Evolutionary conservation across 306 rosid species (phyloP).

Genomic region (Malus sylvestris): DNA sequence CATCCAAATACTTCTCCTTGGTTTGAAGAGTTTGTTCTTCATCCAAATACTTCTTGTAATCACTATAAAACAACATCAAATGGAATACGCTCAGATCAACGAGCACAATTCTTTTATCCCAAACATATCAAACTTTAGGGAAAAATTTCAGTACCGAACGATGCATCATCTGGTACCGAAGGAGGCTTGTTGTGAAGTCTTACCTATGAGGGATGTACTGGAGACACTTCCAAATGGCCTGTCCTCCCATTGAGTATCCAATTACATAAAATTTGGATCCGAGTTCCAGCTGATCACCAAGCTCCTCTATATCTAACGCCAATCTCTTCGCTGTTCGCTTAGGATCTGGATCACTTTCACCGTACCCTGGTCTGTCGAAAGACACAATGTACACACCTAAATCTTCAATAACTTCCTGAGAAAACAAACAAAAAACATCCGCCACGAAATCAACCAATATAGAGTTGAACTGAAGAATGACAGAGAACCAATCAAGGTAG

Average conservation of each 20-base stretch:
- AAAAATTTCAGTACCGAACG: neutral
- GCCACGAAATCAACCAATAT: neutral
- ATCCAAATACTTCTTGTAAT: too few relatives aligned
- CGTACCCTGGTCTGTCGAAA: constrained; percentile 29
- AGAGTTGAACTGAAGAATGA: too few relatives aligned
- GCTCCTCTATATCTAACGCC: constrained; percentile 30
- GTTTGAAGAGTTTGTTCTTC: too few relatives aligned
- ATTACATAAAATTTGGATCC: constrained; percentile 28
- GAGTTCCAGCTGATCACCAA: constrained; percentile 20
- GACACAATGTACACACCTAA: constrained; percentile 3
- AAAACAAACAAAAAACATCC: neutral
- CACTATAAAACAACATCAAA: too few relatives aligned
- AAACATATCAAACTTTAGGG: neutral
- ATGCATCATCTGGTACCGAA: too few relatives aligned
- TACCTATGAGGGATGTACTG: constrained; percentile 26
- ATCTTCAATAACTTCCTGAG: constrained; percentile 7
- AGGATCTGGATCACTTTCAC: constrained; percentile 34
- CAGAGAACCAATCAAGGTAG: neutral
- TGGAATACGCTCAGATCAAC: too few relatives aligned
- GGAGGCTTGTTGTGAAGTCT: too few relatives aligned
- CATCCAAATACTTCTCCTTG: too few relatives aligned
- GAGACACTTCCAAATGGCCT: constrained; percentile 21
- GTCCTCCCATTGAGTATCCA: constrained; percentile 25
- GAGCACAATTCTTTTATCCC: neutral
- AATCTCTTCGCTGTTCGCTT: constrained; percentile 22